Evolutionary conservation across 192 early-diverging fungal species (phyloP), one percentile per base, ranked within the genome.

Genomic region (Thamnidium elegans): DNA sequence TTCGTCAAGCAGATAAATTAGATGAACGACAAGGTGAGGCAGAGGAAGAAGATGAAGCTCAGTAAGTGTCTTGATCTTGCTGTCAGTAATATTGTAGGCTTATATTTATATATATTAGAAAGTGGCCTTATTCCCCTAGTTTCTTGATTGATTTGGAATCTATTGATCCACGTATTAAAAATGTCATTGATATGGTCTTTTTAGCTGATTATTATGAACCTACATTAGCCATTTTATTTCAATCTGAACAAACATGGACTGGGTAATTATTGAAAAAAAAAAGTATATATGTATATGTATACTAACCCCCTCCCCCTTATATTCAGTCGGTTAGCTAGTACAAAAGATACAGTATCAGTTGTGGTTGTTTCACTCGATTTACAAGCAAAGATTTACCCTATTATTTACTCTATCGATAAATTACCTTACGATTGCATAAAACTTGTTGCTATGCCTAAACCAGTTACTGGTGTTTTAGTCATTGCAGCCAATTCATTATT

Each of bases 161-260:
- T 4, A 79, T 83, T 30, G 86, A 87, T 48, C 67, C 72, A 39
- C 73, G 70, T 51, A 84, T 97, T 59, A 81, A 86, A 52, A 89
- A 90, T 50, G 83, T 99, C 0, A 86, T 90, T 44, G 96, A 99
- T 59, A 88, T 95, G 83, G 85, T 76, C 1, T 99, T 99, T 63
- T 81, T 99, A 34, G 72, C 90, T 55, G 96, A 91, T 31, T 99
- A 93, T 55, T 82, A 92, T 50, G 94, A 95, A 70, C 97, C 97
- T 4, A 96, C 94, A 7, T 80, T 99, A 30, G 95, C 93, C 0
- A 90, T 99, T 65, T 76, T 99, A 61, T 97, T 91, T 71, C 90
- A 97, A 73, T 78, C 92, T 17, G 73, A 81, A 47, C 87, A 89
- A 45, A 91, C 91, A 20, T 97, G 94, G 94, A 84, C 94, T 2